Percentiles rank a stretch among this genome's conserved stretches.
Evolutionary conservation across 2,329 filamentous ascomycete species (phyloP).

Genomic region (Curvularia sp.): DNA sequence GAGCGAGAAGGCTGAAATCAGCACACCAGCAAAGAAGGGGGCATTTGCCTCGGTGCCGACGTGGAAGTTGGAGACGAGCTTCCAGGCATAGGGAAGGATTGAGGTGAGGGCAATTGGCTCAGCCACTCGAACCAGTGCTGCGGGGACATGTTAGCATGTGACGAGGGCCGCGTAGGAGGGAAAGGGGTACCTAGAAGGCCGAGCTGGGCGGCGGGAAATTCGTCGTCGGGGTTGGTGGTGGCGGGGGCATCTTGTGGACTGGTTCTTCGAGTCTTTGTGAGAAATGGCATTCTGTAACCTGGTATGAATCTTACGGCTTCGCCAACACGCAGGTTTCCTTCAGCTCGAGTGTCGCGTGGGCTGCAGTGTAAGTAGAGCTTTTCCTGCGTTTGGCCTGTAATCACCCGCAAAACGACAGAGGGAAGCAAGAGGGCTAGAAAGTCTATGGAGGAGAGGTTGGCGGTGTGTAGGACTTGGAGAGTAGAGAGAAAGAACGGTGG

Average conservation of each 20-base stretch:
- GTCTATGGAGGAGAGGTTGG: background rate
- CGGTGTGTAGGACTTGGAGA: background rate
- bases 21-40: constrained; percentile 83
- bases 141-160: constrained; percentile 12
- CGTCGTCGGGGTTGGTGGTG: constrained; percentile 63
- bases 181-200: constrained; percentile 75
- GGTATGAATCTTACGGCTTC: constrained; percentile 60
- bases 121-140: constrained; percentile 89
- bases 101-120: constrained; percentile 93
- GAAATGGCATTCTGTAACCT: constrained; percentile 63
- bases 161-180: background rate
- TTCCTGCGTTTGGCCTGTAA: constrained; percentile 22
- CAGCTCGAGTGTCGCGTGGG: constrained; percentile 14
- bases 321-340: constrained; percentile 31
- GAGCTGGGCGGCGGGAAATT: constrained; percentile 80
- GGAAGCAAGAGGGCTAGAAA: background rate
- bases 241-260: constrained; percentile 64
- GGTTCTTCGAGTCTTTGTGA: constrained; percentile 63
- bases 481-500: constrained; percentile 2
- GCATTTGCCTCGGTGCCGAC: constrained; percentile 54
- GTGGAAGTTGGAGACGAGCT: constrained; percentile 48
- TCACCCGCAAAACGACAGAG: constrained; percentile 13
- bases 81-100: constrained; percentile 79
- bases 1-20: constrained; percentile 91
- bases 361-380: constrained; percentile 23